Conservation (phyloP, 225 moss, liverwort and hornwort species). For the Polytrichum formosum region DNA sequence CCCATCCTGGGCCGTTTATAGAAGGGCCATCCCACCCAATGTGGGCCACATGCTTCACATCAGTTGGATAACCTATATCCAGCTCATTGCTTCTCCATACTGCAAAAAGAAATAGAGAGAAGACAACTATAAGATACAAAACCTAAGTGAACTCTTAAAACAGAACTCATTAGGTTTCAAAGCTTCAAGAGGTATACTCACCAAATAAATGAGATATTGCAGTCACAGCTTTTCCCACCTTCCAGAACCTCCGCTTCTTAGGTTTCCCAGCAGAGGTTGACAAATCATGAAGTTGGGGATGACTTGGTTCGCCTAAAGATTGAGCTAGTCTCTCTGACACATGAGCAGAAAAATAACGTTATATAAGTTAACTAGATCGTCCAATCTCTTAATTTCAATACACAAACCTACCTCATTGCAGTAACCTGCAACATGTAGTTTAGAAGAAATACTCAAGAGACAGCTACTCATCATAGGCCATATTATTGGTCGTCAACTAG, state of each 20-base stretch:
- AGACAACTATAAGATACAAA: too few relatives aligned
- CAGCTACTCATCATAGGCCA: too few relatives aligned
- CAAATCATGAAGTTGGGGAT: slow-evolving; percentile 26
- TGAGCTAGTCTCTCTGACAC: slow-evolving; percentile 40
- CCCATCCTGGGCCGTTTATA: slow-evolving; percentile 63
- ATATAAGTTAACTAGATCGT: not conserved
- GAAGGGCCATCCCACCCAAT: slow-evolving; percentile 69
- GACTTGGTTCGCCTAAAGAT: slow-evolving; percentile 29
- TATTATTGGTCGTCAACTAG: too few relatives aligned
- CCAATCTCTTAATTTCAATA: too few relatives aligned
- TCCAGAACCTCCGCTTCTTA: slow-evolving; percentile 55
- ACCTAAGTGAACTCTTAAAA: too few relatives aligned
- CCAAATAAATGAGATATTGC: slow-evolving; percentile 57
- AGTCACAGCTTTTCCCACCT: slow-evolving; percentile 53
- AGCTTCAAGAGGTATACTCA: slow-evolving; percentile 23
- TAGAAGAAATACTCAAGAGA: too few relatives aligned
- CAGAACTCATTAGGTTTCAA: slow-evolving; percentile 1
- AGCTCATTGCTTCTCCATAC: slow-evolving; percentile 58
- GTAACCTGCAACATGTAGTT: too few relatives aligned
- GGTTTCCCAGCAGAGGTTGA: slow-evolving; percentile 35
- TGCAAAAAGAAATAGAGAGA: slow-evolving; percentile 16
- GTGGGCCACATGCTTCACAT: slow-evolving; percentile 65
- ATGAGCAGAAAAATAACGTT: slow-evolving; percentile 3
- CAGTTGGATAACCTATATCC: slow-evolving; percentile 66
- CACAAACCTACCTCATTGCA: too few relatives aligned